Evolutionary conservation across 805 yeast genomes (phyloP).

Genomic region (Nematodospora valgi): DNA sequence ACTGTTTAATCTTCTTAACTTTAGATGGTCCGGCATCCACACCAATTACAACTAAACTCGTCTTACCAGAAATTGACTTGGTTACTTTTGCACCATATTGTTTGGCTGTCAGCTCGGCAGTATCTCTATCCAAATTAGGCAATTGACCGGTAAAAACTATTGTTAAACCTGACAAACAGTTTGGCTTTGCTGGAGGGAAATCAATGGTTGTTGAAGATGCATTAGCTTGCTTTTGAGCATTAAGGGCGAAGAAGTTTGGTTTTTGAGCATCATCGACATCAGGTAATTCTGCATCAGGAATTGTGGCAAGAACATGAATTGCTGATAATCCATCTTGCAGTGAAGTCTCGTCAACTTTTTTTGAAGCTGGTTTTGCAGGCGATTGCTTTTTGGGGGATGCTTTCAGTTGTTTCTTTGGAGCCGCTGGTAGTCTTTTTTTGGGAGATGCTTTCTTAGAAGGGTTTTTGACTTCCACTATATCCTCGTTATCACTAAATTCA

Average conservation of each 20-base stretch:
- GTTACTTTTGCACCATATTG: constrained; percentile 90
- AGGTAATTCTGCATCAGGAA: constrained; percentile 74
- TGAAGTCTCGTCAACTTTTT: constrained; percentile 6
- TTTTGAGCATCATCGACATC: constrained; percentile 51
- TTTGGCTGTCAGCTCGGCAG: constrained; percentile 73
- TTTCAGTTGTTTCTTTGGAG: constrained; percentile 5
- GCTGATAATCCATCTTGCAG: constrained; percentile 35
- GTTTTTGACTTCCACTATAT: constrained; percentile 15
- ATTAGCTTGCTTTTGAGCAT: constrained; percentile 20
- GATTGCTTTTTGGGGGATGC: constrained; percentile 6
- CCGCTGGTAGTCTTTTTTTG: constrained; percentile 8
- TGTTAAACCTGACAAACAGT: constrained; percentile 84
- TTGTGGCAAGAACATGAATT: constrained; percentile 53
- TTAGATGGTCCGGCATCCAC: constrained; percentile 98
- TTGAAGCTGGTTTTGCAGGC: constrained; percentile 5
- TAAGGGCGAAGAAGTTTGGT: constrained; percentile 50
- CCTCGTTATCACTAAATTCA: constrained; percentile 25
- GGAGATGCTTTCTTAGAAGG: too few species aligned
- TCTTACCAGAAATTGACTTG: constrained; percentile 77
- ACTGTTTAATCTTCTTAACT: constrained; percentile 69
- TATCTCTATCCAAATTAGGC: constrained; percentile 74
- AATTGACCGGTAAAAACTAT: constrained; percentile 91
- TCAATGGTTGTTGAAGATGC: constrained; percentile 33
- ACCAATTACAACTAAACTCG: constrained; percentile 87
- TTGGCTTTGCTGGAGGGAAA: constrained; percentile 78